These are phyloP conservation scores for Calonectria crousiana DNA, from an alignment of 2,329 filamentous ascomycete genomes.

Conservation along the genomic window DNA sequence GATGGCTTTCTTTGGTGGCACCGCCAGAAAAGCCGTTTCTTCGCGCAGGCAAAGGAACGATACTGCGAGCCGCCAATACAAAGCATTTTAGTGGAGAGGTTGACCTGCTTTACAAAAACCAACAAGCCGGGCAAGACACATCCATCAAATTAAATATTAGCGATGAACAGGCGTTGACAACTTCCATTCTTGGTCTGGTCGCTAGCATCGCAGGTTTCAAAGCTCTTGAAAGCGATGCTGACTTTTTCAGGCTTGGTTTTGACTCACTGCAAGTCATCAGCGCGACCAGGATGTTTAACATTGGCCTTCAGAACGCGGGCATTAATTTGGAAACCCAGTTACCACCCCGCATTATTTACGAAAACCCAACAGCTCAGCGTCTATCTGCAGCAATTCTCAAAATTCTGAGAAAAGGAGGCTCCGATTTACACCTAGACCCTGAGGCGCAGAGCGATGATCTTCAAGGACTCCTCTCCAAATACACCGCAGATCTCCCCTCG, in stretches of 20 bases:
- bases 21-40: neutral
- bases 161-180: neutral
- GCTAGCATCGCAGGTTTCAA: neutral
- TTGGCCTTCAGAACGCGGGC: neutral
- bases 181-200: neutral
- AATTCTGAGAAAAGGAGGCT: neutral
- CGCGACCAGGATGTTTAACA: neutral
- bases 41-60: slow-evolving; percentile 1
- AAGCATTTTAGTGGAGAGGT: slow-evolving; percentile 3
- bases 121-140: neutral
- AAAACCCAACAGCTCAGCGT: neutral
- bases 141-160: neutral
- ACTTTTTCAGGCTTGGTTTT: slow-evolving; percentile 4
- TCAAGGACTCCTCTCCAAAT: neutral
- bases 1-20: slow-evolving; percentile 54
- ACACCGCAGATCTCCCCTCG: neutral
- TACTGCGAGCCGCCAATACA: neutral
- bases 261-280: slow-evolving; percentile 11
- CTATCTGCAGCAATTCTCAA: neutral
- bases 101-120: neutral
- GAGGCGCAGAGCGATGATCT: neutral
- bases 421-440: neutral
- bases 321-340: neutral
- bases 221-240: neutral
- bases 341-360: neutral